These are phyloP conservation scores for Polysphondylium violaceum DNA, from an alignment of 78 protist species.

Conservation along the genomic window DNA sequence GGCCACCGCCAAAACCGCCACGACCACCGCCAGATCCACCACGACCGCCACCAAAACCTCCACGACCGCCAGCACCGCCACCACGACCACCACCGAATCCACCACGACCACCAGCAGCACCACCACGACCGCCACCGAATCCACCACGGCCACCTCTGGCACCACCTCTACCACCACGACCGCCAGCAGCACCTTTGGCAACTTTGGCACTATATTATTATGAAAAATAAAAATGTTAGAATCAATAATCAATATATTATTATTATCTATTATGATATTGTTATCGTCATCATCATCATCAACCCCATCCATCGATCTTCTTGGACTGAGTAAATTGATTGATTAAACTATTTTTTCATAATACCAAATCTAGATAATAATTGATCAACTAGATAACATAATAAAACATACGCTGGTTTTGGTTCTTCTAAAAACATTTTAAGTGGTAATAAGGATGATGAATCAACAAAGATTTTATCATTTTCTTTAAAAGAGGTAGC, in stretches of 20 bases:
- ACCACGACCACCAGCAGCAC: constrained; percentile 12
- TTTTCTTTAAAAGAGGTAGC: constrained; percentile 64
- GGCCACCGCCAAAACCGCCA: no score
- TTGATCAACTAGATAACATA: background rate
- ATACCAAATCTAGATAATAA: no score
- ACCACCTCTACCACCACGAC: constrained; percentile 22
- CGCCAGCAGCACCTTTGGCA: constrained; percentile 17
- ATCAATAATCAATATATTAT: no score
- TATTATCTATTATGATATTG: background rate
- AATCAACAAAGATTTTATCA: constrained; percentile 54
- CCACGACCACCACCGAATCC: constrained; percentile 24
- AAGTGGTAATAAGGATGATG: constrained; percentile 39
- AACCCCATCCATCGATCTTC: no score
- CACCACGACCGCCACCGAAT: constrained; percentile 18
- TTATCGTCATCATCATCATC: background rate
- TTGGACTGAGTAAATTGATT: background rate
- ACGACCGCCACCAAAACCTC: constrained; percentile 20
- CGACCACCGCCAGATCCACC: no score
- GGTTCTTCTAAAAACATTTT: constrained; percentile 62
- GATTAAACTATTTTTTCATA: background rate
- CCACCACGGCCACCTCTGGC: constrained; percentile 18
- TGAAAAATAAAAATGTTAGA: no score
- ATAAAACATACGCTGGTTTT: constrained; percentile 35
- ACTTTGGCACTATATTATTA: no score
- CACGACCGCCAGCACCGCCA: background rate